Base-by-base conservation (phyloP, 148 eudicot species). In the Fagopyrum homotropicum region DNA sequence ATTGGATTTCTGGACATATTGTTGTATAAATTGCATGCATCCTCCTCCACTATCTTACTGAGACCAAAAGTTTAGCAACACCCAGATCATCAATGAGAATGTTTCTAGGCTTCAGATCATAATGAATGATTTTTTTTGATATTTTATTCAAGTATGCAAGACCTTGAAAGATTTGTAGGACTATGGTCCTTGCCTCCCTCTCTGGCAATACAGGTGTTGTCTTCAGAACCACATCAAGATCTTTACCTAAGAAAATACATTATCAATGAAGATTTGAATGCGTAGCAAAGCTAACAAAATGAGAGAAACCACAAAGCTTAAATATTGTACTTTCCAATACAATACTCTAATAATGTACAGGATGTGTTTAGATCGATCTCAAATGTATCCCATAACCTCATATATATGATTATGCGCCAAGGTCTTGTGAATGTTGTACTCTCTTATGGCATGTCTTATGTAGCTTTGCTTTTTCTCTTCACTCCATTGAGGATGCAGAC, bases 401-500 rank as follows among this genome's bases (percentile, higher is more conserved):
- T 97, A 79, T 72, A 95, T 95, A 84, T 95, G 84, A 82, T 83
- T 88, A 80, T 95, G 98, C 74, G 90, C 91, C 85, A 95, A 85
- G 60, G 89, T 90, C 87, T 95, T 95, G 86, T 95, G 98, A 84
- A 95, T 95, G 79, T 95, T 92, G 84, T 95, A 95, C 76, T 95
- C 98, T 66, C 98, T 86, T 80, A 95, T 88, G 75, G 98, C 98
- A 85, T 95, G 98, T 64, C 98, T 83, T 78, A 92, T 86, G 81
- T 95, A 95, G 80, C 97, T 95, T 90, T 92, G 97, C 85, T 95
- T 95, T 87, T 95, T 95, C 50, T 95, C 98, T 87, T 95, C 98
- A 77, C 93, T 92, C 98, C 98, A 95, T 63, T 95, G 93, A 52
- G 93, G 89, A 85, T 92, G 88, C 78, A 95, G 74, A 70, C 98